Base-by-base conservation (phyloP, 495 filamentous ascomycete species). In the Penicillium simplicissimum region DNA sequence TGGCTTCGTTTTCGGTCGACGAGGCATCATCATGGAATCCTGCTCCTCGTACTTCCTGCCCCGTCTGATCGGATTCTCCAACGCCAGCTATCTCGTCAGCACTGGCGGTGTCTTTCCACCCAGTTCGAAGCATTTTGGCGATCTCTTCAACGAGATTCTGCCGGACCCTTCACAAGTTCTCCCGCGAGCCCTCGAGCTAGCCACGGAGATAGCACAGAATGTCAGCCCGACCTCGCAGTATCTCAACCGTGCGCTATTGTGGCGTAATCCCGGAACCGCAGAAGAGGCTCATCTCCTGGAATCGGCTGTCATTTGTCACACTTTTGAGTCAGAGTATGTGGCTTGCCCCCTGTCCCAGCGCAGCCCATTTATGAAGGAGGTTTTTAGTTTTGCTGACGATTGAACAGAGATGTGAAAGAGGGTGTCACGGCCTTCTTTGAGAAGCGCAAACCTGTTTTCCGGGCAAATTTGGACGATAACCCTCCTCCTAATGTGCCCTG, bases 1-100 rank as follows among this genome's bases (percentile, higher is more conserved):
- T 62, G 86, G 86, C 60, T 88, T 90, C 65, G 85, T 88, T 33
- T 90, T 89, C 70, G 80, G 78, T 51, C 78, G 86, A 21, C 77
- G 86, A 15, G 87, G 86, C 1, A 76, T 89, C 55, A 76, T 81
- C 38, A 83, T 85, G 80, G 87, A 90, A 69, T 87, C 85, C 25
- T 83, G 81, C 65, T 82, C 77, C n/a, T 83, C 81, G 17, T 90
- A 78, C 64, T 90, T 87, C 74, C 77, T 89, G 1, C 85, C 87
- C 6, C 79, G 83, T 4, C 66, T 89, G 35, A 79, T 90, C 59
- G 86, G 87, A 4, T 69, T 80, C 62, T 76, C 75, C 8, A 80
- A 81, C 25, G 85, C 85, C 13, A 81, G 84, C 65, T 82, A 86
- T 59, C 79, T 81, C 45, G 68, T 78, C 40, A 71, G 77, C 9